These are phyloP conservation scores for Auricularia heimuer DNA, from an alignment of 768 basidiomycete species.

Conservation along the genomic window DNA sequence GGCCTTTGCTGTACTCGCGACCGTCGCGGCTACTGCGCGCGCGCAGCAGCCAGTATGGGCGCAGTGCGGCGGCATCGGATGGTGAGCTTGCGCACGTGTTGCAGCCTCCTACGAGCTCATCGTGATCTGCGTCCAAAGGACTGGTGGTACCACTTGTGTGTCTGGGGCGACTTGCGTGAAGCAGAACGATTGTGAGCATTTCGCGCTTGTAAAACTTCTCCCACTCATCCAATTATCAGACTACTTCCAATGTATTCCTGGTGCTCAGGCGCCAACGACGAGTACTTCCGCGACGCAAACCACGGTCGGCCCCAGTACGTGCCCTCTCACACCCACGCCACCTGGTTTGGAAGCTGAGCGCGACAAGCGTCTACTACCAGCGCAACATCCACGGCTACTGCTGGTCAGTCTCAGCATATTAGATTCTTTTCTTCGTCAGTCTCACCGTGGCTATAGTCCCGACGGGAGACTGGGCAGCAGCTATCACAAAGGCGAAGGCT, in stretches of 20 bases:
- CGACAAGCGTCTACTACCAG: slow-evolving; percentile 14
- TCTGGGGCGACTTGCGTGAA: slow-evolving; percentile 34
- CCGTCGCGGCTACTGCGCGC: background rate
- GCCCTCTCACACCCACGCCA: background rate
- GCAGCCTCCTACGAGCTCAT: background rate
- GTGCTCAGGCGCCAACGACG: slow-evolving; percentile 12
- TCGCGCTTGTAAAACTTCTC: background rate
- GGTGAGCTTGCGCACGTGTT: slow-evolving; percentile 21
- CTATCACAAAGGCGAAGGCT: slow-evolving; percentile 41
- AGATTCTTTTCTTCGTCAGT: slow-evolving; percentile 9
- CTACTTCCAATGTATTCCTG: slow-evolving; percentile 44
- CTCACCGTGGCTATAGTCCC: slow-evolving; percentile 17
- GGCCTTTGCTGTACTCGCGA: background rate
- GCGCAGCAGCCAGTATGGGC: slow-evolving; percentile 32
- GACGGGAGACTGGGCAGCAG: slow-evolving; percentile 39
- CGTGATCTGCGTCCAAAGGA: slow-evolving; percentile 22
- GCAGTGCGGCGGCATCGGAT: slow-evolving; percentile 45
- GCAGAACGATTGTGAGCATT: slow-evolving; percentile 33
- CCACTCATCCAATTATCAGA: slow-evolving; percentile 17
- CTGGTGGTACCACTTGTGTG: slow-evolving; percentile 39
- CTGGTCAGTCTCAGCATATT: background rate
- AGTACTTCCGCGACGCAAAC: slow-evolving; percentile 8
- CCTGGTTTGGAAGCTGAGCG: background rate
- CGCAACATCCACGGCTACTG: slow-evolving; percentile 7
- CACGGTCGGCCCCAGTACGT: slow-evolving; percentile 16